Percentiles rank a stretch among this genome's conserved stretches.
These are phyloP conservation scores for Wallacemonas sp. DNA, from an alignment of 208 protist species.

Conservation along the genomic window DNA sequence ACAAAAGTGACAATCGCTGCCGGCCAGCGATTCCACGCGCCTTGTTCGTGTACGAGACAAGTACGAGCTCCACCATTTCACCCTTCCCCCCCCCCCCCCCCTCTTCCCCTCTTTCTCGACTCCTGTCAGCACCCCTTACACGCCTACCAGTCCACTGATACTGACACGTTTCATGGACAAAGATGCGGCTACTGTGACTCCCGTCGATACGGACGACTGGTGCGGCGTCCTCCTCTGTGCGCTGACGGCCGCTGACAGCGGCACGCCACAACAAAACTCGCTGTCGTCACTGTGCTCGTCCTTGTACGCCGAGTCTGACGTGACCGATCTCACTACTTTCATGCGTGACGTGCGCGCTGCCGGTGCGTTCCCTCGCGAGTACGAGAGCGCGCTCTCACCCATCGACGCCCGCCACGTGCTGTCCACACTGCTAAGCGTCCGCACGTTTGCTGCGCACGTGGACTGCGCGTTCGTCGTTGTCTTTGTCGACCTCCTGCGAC, in stretches of 20 bases:
- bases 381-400: not conserved
- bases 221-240: constrained; percentile 15
- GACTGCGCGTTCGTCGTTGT: not conserved
- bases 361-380: constrained; percentile 15
- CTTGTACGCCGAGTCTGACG: not conserved
- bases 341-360: not conserved
- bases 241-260: not conserved
- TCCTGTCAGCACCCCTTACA: no score
- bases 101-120: no score
- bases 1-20: no score
- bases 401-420: constrained; percentile 37
- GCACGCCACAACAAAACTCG: not conserved
- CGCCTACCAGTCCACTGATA: no score
- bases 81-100: no score
- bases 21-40: no score
- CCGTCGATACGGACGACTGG: not conserved
- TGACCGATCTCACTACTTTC: not conserved
- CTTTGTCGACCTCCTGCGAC: constrained; percentile 1
- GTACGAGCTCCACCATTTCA: no score
- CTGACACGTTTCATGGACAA: no score
- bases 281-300: not conserved
- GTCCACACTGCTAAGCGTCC: constrained; percentile 22
- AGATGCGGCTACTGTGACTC: no score
- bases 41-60: no score
- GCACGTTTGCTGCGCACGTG: not conserved